A percentile compares a stretch with the other conserved stretches of the same genome.
Evolutionary conservation across 1,284 basidiomycete genomes (phyloP).

Genomic region (Sphaerobolus stellatus): DNA sequence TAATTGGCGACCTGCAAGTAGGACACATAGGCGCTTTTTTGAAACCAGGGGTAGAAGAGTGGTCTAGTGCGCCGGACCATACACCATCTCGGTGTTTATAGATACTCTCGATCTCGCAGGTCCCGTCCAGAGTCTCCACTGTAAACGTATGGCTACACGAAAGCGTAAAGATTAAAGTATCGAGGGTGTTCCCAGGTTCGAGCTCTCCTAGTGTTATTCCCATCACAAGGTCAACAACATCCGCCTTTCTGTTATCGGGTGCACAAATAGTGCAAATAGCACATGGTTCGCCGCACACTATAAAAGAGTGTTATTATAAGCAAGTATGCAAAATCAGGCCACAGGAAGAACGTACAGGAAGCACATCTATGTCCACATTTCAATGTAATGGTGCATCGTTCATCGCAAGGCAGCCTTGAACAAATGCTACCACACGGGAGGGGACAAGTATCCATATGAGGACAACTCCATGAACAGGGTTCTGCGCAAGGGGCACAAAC

Average conservation of each 20-base stretch:
- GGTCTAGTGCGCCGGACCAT: constrained; percentile 41
- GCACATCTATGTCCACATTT: constrained; percentile 65
- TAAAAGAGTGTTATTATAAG: constrained; percentile 13
- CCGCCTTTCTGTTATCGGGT: constrained; percentile 34
- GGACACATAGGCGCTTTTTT: constrained; percentile 53
- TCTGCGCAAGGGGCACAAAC: constrained; percentile 67
- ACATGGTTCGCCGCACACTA: constrained; percentile 73
- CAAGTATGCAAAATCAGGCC: neutral
- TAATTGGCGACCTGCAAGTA: constrained; percentile 52
- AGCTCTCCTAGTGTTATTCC: constrained; percentile 52
- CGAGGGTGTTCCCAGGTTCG: constrained; percentile 39
- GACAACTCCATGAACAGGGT: constrained; percentile 58
- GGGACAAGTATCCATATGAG: constrained; percentile 50
- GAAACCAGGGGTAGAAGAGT: constrained; percentile 40
- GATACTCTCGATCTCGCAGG: constrained; percentile 51
- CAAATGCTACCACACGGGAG: constrained; percentile 74
- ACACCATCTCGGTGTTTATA: constrained; percentile 42
- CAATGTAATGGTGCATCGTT: constrained; percentile 48
- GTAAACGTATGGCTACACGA: constrained; percentile 69
- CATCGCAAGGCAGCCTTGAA: constrained; percentile 64
- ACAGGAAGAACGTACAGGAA: constrained; percentile 48
- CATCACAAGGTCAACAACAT: constrained; percentile 61
- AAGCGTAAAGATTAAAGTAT: constrained; percentile 61
- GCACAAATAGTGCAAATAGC: constrained; percentile 52
- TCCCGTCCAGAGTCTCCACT: constrained; percentile 67